Evolutionary conservation across 139 green algal species (phyloP), one percentile per base, ranked within the genome.

Genomic region (Zygnema circumcarinatum): DNA sequence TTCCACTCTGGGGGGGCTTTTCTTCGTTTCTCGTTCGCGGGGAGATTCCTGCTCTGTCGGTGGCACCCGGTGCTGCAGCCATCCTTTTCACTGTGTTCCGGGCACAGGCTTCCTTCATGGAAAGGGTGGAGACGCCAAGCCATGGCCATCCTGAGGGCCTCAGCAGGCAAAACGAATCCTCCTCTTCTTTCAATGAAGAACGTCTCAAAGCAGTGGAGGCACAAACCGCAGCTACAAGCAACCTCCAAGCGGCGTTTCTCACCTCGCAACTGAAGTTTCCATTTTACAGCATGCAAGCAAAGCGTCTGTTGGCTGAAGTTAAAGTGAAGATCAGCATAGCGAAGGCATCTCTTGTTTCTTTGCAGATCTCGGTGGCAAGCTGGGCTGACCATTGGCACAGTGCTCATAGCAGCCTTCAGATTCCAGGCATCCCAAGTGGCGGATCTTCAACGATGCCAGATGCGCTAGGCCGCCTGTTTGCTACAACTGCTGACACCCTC

Each of bases 221-320:
- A 1, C n/a, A 89, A 16, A 38, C 7, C 25, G 32, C 25, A 39
- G 38, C 56, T 21, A 81, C 40, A 67, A 80, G 79, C 11, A 31
- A 78, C 52, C 82, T 91, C 0, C 40, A 54, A 38, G 41, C 81
- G 2, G 81, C 87, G 2, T 38, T 90, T 32, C 53, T 91, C 22
- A 86, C 81, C 36, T 90, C 82, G 47, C 87, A 91, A 54, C 87
- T 91, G 56, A 91, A 91, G 82, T 53, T 88, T 33, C 85, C 85
- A 22, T 90, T 90, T 40, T 90, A 90, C 39, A 69, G 68, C 36
- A 35, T 79, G 36, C 62, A 90, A 39, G 85, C 85, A 2, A 54
- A 90, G 38, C 85, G 52, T 11, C 25, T 90, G 21, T 38, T 90
- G 38, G 31, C 62, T n/a, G 39, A 89, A 41, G 16, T 88, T 47